Percentiles rank a stretch among this genome's conserved stretches.
These are phyloP conservation scores for Apiotrichum domesticum DNA, from an alignment of 1,284 basidiomycete species.

Conservation along the genomic window DNA sequence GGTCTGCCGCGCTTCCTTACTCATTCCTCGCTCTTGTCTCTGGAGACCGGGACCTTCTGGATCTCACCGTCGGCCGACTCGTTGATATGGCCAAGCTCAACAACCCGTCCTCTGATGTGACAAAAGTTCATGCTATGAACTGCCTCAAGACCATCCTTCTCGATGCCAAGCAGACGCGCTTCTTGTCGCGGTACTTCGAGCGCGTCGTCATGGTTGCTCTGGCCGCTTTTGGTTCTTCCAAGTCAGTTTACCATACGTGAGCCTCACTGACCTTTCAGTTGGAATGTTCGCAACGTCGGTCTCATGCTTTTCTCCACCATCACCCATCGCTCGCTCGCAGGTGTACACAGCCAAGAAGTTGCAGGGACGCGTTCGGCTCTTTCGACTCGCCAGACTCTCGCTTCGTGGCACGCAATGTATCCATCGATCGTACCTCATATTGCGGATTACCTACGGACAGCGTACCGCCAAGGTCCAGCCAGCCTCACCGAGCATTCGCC, in stretches of 20 bases:
- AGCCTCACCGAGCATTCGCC: slow-evolving; percentile 29
- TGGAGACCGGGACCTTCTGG: slow-evolving; percentile 27
- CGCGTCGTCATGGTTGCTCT: slow-evolving; percentile 36
- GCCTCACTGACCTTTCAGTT: slow-evolving; percentile 23
- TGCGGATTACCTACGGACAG: slow-evolving; percentile 15
- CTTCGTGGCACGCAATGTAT: slow-evolving; percentile 33
- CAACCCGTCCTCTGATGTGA: slow-evolving; percentile 30
- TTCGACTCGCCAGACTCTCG: slow-evolving; percentile 29
- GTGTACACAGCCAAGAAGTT: slow-evolving; percentile 27
- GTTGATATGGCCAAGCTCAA: slow-evolving; percentile 30
- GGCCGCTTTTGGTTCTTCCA: slow-evolving; percentile 36
- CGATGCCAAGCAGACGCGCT: slow-evolving; percentile 37
- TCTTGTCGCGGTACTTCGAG: slow-evolving; percentile 38
- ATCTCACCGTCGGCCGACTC: slow-evolving; percentile 26
- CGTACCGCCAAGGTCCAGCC: slow-evolving; percentile 2
- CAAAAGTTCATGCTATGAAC: slow-evolving; percentile 46
- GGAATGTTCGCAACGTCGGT: slow-evolving; percentile 47
- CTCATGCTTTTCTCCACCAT: slow-evolving; percentile 44
- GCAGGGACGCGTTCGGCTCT: slow-evolving; percentile 28
- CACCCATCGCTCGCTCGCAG: slow-evolving; percentile 34
- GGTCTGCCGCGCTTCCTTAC: slow-evolving; percentile 45
- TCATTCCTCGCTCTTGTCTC: slow-evolving; percentile 39
- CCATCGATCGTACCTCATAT: slow-evolving; percentile 35
- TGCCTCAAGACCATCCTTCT: slow-evolving; percentile 44
- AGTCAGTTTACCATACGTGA: slow-evolving; percentile 25